Base-by-base conservation (phyloP, 2,329 filamentous ascomycete species). In the Colletotrichum phormii region DNA sequence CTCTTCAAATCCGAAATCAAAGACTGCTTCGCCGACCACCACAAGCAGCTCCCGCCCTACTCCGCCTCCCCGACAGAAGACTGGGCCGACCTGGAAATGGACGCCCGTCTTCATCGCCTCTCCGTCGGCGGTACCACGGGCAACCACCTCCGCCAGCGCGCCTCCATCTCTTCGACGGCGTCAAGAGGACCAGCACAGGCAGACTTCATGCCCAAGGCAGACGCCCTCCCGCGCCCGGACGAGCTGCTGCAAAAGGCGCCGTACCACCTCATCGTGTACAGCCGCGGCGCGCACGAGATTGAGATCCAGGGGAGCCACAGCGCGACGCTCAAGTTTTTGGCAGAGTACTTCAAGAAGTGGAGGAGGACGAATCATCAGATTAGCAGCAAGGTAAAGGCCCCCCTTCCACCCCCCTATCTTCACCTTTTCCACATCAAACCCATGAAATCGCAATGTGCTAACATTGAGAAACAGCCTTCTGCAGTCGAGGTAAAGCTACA, bases 261-360 rank as follows among this genome's bases (percentile, higher is more conserved):
- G 0, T 89, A 89, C 74, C 81, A 87, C 64, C 78, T 89, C 6
- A 80, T 82, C 15, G 79, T 89, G 5, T 75, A 79, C 24, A 77
- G 79, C 11, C 74, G 76, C 12, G 77, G 79, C 22, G 75, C 73
- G 6, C 73, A 75, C 9, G 76, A 75, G 26, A 80, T 88, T 11
- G 82, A 84, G 60, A 77, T 89, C 12, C 82, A 87, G 61, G 82
- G 84, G 63, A 88, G 85, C 61, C 87, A 89, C 76, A 83, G 82
- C 53, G 82, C 82, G 5, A 86, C 84, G 0, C 76, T 88, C 33
- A 79, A 85, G 64, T 77, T 88, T 18, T 75, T 89, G 7, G 79
- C 81, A 3, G 82, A 83, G 1, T 89, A 89, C 70, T 76, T 89
- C 2, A 83, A 82, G 77, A 83, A 82, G 46, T 88, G 86, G 86